Conservation (phyloP, 805 yeast genomes). For the Hanseniaspora lachancei region DNA sequence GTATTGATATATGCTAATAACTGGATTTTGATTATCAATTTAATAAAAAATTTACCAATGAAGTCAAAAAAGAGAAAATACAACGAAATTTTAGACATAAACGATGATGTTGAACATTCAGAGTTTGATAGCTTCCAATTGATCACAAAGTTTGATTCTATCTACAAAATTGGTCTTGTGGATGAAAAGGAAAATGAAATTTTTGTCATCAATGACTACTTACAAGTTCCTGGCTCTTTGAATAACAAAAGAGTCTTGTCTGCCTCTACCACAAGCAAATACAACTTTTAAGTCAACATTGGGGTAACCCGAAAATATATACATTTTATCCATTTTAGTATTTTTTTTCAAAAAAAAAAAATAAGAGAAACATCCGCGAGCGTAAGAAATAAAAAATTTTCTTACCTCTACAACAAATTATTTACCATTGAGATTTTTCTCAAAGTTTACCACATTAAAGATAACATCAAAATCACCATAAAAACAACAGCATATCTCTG, state of each 20-base stretch:
- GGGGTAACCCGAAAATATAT: background rate
- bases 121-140: background rate
- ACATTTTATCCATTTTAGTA: background rate
- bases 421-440: too few relatives aligned
- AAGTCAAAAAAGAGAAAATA: constrained; percentile 10
- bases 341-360: background rate
- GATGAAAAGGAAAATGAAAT: background rate
- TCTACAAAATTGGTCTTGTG: constrained; percentile 6
- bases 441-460: too few relatives aligned
- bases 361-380: too few relatives aligned
- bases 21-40: constrained; percentile 7
- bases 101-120: background rate
- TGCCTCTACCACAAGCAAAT: constrained; percentile 1
- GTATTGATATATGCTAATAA: constrained; percentile 3
- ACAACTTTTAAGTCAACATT: constrained; percentile 4
- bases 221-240: background rate
- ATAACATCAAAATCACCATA: too few relatives aligned
- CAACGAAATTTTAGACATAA: constrained; percentile 4
- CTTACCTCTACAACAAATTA: background rate
- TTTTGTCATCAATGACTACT: constrained; percentile 3
- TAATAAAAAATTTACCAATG: constrained; percentile 11
- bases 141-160: constrained; percentile 4
- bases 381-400: background rate
- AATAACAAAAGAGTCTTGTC: background rate
- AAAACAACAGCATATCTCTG: too few relatives aligned